Evolutionary conservation across 2,329 filamentous ascomycete species (phyloP).

Genomic region (Talaromyces sp.): DNA sequence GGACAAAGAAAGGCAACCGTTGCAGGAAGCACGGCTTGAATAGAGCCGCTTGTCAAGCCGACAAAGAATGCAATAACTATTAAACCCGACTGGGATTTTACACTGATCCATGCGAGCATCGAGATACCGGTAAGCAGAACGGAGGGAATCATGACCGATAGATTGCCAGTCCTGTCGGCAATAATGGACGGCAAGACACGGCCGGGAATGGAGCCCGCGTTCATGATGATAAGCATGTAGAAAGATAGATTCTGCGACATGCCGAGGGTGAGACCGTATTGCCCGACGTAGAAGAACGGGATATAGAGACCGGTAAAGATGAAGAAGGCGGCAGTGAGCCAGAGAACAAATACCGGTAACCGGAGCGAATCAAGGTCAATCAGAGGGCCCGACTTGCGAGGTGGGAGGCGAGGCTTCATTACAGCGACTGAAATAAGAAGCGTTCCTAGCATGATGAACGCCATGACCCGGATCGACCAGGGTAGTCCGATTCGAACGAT

Average conservation of each 20-base stretch:
- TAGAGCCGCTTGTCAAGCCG: neutral
- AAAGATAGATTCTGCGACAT: neutral
- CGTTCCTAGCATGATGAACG: constrained; percentile 47
- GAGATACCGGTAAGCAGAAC: neutral
- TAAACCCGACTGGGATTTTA: neutral
- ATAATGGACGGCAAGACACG: neutral
- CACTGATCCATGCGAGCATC: neutral
- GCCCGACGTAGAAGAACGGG: neutral
- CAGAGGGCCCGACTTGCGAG: constrained; percentile 16
- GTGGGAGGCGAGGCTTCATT: constrained; percentile 23
- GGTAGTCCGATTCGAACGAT: constrained; percentile 47
- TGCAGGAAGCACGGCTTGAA: neutral
- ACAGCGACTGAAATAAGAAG: constrained; percentile 37
- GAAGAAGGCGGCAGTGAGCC: neutral
- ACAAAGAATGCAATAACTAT: neutral
- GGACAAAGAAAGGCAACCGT: neutral
- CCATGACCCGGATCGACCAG: constrained; percentile 52
- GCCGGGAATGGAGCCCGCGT: neutral
- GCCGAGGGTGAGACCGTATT: neutral
- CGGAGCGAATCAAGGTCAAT: neutral
- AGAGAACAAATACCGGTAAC: neutral
- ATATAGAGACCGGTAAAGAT: constrained; percentile 1
- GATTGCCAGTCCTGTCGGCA: neutral
- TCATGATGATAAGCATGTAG: neutral
- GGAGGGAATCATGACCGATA: neutral